These are phyloP conservation scores for Phlebopus sp. DNA, from an alignment of 1,284 basidiomycete species.

Conservation along the genomic window DNA sequence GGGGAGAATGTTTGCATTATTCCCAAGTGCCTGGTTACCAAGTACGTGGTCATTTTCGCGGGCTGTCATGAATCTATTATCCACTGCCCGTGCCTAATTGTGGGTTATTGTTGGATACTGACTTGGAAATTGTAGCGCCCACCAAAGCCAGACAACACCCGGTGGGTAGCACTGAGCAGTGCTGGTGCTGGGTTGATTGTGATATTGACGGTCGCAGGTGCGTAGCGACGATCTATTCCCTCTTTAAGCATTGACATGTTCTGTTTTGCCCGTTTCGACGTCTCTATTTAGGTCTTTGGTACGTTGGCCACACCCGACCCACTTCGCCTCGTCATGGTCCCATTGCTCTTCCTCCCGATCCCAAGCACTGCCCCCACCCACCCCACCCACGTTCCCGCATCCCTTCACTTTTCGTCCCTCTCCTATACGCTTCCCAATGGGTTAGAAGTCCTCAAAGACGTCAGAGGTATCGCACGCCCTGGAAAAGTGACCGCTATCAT, in stretches of 20 bases:
- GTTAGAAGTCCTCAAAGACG: slow-evolving; percentile 73
- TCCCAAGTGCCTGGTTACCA: slow-evolving; percentile 92
- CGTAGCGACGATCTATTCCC: slow-evolving; percentile 6
- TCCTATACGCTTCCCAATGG: slow-evolving; percentile 70
- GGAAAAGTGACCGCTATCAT: slow-evolving; percentile 93
- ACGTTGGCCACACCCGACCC: slow-evolving; percentile 67
- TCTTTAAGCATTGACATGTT: not conserved
- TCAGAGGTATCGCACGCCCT: slow-evolving; percentile 81
- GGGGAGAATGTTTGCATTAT: slow-evolving; percentile 93
- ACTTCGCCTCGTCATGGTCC: slow-evolving; percentile 59
- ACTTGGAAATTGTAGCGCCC: slow-evolving; percentile 50
- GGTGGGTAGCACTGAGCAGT: slow-evolving; percentile 82
- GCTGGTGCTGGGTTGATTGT: slow-evolving; percentile 73
- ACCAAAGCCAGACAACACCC: slow-evolving; percentile 74
- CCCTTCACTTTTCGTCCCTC: slow-evolving; percentile 84
- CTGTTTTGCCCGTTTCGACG: not conserved
- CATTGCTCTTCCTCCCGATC: slow-evolving; percentile 49
- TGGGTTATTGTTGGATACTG: not conserved
- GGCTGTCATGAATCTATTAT: not conserved
- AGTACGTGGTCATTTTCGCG: slow-evolving; percentile 40
- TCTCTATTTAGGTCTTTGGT: slow-evolving; percentile 72
- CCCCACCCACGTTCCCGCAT: slow-evolving; percentile 88
- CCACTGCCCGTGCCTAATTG: not conserved
- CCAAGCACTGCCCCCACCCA: slow-evolving; percentile 31
- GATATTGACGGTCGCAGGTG: slow-evolving; percentile 54